Evolutionary conservation across 345 rosid species (phyloP).

Genomic region (Eucalyptus albens): DNA sequence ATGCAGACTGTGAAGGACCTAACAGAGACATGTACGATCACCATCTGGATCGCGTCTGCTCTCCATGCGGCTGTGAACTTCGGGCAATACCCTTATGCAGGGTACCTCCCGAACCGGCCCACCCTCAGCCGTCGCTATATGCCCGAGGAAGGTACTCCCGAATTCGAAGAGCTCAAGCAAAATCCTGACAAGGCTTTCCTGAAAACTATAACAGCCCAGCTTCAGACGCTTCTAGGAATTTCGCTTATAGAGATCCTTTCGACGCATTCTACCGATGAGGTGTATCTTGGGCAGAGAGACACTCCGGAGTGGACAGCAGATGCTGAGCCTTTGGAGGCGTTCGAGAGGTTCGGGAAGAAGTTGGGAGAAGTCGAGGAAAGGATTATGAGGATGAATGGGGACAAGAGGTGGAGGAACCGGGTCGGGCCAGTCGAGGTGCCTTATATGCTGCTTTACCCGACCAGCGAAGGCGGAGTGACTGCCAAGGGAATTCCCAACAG

Average conservation of each 20-base stretch:
- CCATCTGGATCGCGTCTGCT: neutral
- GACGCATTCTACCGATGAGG: neutral
- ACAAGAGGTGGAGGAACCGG: neutral
- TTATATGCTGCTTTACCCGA: neutral
- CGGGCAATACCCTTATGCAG: constrained; percentile 2
- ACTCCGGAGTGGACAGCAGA: neutral
- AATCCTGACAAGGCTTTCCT: neutral
- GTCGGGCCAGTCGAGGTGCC: neutral
- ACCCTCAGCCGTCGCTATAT: neutral
- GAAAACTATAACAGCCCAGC: neutral
- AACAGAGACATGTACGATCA: neutral
- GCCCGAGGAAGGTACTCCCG: neutral
- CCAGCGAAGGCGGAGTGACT: constrained; percentile 7
- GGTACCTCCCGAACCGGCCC: neutral
- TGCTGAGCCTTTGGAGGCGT: neutral
- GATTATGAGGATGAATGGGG: neutral
- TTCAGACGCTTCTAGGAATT: neutral
- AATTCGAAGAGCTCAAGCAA: neutral
- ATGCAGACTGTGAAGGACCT: neutral
- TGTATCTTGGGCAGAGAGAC: neutral
- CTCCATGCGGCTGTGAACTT: constrained; percentile 5
- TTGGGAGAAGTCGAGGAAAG: neutral
- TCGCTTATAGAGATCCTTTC: constrained; percentile 1
- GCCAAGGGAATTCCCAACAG: constrained; percentile 4
- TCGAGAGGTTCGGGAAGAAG: neutral